Percentiles rank a stretch among this genome's conserved stretches.
Evolutionary conservation across 768 basidiomycete species (phyloP).

Genomic region (Neoboletus magnificus): DNA sequence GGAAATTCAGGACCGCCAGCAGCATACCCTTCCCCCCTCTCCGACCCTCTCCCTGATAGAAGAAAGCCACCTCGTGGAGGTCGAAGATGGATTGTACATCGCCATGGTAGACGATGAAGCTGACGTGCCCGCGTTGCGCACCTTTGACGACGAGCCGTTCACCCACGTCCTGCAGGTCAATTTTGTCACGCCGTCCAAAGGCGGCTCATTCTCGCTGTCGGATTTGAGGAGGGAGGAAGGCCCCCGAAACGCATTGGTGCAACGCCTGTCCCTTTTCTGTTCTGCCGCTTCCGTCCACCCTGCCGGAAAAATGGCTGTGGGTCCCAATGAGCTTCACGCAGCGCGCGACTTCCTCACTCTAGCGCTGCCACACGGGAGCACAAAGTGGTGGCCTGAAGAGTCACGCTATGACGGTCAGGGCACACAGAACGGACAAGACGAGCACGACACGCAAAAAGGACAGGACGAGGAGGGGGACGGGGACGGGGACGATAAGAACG

Average conservation of each 20-base stretch:
- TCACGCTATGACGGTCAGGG: background rate
- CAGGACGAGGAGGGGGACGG: background rate
- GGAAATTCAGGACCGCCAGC: background rate
- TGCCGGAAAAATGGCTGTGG: conserved; percentile 24
- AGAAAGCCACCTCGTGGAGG: conserved; percentile 7
- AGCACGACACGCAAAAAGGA: background rate
- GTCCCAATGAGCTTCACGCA: conserved; percentile 34
- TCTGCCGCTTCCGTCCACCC: background rate
- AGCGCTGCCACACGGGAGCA: conserved; percentile 33
- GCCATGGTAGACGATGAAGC: conserved; percentile 15
- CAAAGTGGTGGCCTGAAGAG: background rate
- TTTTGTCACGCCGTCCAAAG: background rate
- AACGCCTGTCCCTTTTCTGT: background rate
- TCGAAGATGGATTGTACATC: conserved; percentile 16
- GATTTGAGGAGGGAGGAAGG: background rate
- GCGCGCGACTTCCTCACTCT: conserved; percentile 45
- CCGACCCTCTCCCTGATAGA: background rate
- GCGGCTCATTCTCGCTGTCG: background rate
- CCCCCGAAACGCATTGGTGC: background rate
- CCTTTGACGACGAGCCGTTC: conserved; percentile 9
- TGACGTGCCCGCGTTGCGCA: conserved; percentile 7
- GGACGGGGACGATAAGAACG: background rate
- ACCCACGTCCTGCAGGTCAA: conserved; percentile 21
- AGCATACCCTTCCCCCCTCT: background rate
- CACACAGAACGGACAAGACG: too few species aligned